Base-by-base conservation (phyloP, 495 filamentous ascomycete genomes). In the Xylaria grammica region DNA sequence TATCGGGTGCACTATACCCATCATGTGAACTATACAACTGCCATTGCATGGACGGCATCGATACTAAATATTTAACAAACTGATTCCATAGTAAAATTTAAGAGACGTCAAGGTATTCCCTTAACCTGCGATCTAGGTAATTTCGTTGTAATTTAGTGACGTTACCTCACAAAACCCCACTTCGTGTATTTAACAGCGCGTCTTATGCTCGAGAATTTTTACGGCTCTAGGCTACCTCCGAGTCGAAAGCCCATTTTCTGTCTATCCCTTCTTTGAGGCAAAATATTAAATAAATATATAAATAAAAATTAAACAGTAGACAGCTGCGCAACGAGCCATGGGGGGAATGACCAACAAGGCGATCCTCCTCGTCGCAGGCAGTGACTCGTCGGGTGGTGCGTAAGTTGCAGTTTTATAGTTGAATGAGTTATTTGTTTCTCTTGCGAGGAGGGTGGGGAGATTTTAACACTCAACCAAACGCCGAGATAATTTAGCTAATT, bases 371-470 rank as follows among this genome's bases (percentile, higher is more conserved):
- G 92, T 96, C 66, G 92, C 92, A 40, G 92, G 92, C 54, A 94
- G 91, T 24, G 92, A 96, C 72, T 89, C 89, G 71, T 94, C 91
- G 17, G 92, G 92, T 62, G 92, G 92, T 76, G 92, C 92, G 91
- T 94, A 83, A 79, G 91, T 80, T 27, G 32, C 32, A 15, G 62
- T 64, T 63, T n/a, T n/a, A n/a, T n/a, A n/a, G n/a, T n/a, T n/a
- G n/a, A n/a, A n/a, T n/a, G n/a, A 9, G 15, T 42, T 42, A 3
- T 42, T 42, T 17, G n/a, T 17, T 42, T 17, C 13, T 42, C 5
- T 42, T 11, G 40, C 40, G 34, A 42, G 40, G 15, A 42, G 40
- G 19, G 9, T 2, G 0, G 17, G 13, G 17, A 45, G 19, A 20
- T 19, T 29, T 34, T 52, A 32, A 36, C 11, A 4, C 11, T 36